phyloP scores from a whole-genome alignment of 352 stramenopile genomes.

The Aphanomyces invadans region DNA sequence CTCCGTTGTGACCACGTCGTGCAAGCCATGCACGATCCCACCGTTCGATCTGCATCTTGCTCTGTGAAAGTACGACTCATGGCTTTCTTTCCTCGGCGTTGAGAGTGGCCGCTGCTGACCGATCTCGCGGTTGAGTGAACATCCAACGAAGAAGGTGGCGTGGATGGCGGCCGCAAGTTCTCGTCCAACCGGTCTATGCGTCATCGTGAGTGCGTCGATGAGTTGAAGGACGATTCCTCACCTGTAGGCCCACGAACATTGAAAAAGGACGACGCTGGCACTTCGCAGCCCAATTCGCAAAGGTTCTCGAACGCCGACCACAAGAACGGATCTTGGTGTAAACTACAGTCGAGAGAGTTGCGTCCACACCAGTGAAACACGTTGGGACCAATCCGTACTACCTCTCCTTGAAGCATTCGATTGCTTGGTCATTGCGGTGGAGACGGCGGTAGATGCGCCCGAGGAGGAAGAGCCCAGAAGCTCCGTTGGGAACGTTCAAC shows the following conservation, averaged over 20 bases:
- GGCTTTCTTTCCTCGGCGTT: conserved; percentile 16
- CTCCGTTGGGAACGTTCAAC: conserved; percentile 71
- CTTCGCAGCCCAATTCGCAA: conserved; percentile 76
- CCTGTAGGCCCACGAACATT: too few relatives aligned
- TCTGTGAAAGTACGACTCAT: conserved; percentile 23
- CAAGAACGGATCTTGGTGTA: conserved; percentile 87
- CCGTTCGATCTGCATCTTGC: conserved; percentile 4
- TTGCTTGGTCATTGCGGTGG: conserved; percentile 84
- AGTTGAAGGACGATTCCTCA: not conserved
- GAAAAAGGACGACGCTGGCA: not conserved
- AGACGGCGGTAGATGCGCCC: conserved; percentile 85
- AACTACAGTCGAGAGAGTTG: conserved; percentile 33
- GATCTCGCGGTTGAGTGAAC: too few relatives aligned
- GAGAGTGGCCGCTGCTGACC: too few relatives aligned
- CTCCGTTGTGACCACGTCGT: too few relatives aligned
- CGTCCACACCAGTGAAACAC: too few relatives aligned
- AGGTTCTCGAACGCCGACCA: conserved; percentile 91
- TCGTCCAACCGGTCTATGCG: not conserved
- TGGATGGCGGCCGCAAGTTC: not conserved
- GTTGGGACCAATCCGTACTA: conserved; percentile 28
- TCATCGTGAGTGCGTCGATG: not conserved
- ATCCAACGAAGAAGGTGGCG: too few relatives aligned
- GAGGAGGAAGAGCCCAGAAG: conserved; percentile 87
- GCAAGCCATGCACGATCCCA: not conserved
- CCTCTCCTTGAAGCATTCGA: conserved; percentile 86